phyloP scores from a whole-genome alignment of 345 rosid genomes.

The Abelmoschus esculentus region DNA sequence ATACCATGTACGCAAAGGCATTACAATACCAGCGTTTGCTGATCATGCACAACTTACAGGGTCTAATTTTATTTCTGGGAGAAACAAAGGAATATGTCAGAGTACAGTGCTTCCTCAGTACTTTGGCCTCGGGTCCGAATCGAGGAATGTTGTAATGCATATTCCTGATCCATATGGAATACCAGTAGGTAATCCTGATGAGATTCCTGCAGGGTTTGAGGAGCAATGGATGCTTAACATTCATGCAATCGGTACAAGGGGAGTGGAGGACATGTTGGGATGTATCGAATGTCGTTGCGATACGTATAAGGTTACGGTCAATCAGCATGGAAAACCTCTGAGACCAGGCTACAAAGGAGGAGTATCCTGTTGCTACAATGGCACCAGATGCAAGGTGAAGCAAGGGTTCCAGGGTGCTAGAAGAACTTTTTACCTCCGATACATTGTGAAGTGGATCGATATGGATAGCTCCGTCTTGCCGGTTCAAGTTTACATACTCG shows the following conservation, averaged over 20 bases:
- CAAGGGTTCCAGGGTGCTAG: constrained; percentile 41
- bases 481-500: constrained; percentile 59
- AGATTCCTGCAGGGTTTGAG: constrained; percentile 58
- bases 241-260: constrained; percentile 85
- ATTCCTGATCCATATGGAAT: constrained; percentile 86
- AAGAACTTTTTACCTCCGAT: constrained; percentile 51
- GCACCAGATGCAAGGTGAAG: constrained; percentile 48
- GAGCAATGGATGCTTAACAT: constrained; percentile 73
- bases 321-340: constrained; percentile 38
- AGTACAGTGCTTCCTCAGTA: constrained; percentile 33
- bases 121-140: constrained; percentile 87
- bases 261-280: constrained; percentile 61
- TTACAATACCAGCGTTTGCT: constrained; percentile 1
- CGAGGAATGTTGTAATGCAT: constrained; percentile 48
- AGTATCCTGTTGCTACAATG: constrained; percentile 56
- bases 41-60: not conserved
- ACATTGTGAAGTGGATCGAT: constrained; percentile 65
- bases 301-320: constrained; percentile 60
- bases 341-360: constrained; percentile 68
- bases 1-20: constrained; percentile 32
- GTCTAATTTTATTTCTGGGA: constrained; percentile 23
- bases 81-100: constrained; percentile 69
- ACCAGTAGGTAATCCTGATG: constrained; percentile 58
- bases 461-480: constrained; percentile 59
- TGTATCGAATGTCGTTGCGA: constrained; percentile 75